Percentiles rank a stretch among this genome's conserved stretches.
Evolutionary conservation across 495 filamentous ascomycete species (phyloP).

Genomic region (Xylaria palmicola): DNA sequence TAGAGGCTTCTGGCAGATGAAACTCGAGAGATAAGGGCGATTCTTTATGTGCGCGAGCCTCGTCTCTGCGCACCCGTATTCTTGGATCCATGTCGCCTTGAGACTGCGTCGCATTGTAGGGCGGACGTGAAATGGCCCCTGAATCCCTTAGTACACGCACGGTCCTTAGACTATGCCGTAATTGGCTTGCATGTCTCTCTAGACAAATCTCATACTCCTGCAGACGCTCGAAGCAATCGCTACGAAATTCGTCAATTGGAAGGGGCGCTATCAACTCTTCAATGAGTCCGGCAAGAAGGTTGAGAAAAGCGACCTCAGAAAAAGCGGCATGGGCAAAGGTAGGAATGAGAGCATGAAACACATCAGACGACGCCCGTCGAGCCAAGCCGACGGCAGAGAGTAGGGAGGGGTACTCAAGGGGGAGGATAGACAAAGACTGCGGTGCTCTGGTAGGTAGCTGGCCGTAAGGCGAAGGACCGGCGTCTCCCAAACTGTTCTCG

Average conservation of each 20-base stretch:
- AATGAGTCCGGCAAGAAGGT: conserved; percentile 18
- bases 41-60: not conserved
- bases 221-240: not conserved
- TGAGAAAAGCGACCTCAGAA: conserved; percentile 27
- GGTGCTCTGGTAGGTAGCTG: too few relatives aligned
- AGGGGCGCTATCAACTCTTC: conserved; percentile 5
- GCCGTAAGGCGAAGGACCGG: too few relatives aligned
- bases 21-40: not conserved
- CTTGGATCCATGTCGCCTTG: too few relatives aligned
- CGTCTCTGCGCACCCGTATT: not conserved
- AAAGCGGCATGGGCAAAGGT: conserved; percentile 25
- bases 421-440: not conserved
- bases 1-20: not conserved
- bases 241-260: not conserved
- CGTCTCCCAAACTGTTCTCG: not conserved
- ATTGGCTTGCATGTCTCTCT: not conserved
- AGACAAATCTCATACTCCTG: not conserved
- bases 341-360: conserved; percentile 26
- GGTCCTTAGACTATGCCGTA: not conserved
- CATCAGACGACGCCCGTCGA: conserved; percentile 7
- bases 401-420: conserved; percentile 16
- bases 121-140: not conserved
- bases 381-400: conserved; percentile 13
- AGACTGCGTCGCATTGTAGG: too few relatives aligned
- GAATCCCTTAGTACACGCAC: not conserved